phyloP scores from a whole-genome alignment of 2,329 filamentous ascomycete genomes.

The Arthrinium puccinioides region DNA sequence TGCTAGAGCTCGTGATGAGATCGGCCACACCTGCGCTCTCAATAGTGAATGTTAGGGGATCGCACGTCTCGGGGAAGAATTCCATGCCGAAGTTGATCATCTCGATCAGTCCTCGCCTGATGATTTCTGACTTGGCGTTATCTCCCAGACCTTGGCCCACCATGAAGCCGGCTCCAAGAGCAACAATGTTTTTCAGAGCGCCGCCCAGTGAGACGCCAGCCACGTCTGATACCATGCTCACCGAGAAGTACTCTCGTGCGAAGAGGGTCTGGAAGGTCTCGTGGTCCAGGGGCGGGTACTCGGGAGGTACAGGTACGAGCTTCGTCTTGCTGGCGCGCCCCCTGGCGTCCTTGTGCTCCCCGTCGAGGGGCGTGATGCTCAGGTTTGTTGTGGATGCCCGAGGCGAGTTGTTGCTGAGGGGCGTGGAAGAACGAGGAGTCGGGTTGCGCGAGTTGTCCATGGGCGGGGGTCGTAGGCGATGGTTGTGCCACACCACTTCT shows the following conservation, averaged over 20 bases:
- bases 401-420: conserved; percentile 39
- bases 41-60: conserved; percentile 87
- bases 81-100: conserved; percentile 94
- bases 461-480: conserved; percentile 91
- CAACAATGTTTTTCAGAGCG: conserved; percentile 94
- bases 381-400: conserved; percentile 40
- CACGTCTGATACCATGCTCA: conserved; percentile 89
- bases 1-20: conserved; percentile 87
- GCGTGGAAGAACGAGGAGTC: conserved; percentile 39
- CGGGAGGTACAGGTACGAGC: conserved; percentile 67
- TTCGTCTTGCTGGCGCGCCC: conserved; percentile 61
- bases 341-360: conserved; percentile 62
- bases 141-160: conserved; percentile 96
- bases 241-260: conserved; percentile 95
- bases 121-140: conserved; percentile 97
- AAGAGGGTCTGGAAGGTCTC: conserved; percentile 77
- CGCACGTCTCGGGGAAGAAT: conserved; percentile 81
- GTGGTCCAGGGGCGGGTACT: conserved; percentile 85
- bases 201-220: conserved; percentile 92
- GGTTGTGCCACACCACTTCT: conserved; percentile 97
- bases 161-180: conserved; percentile 88
- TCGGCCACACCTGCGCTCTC: conserved; percentile 93
- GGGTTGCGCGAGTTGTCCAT: conserved; percentile 73
- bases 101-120: conserved; percentile 91
- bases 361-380: conserved; percentile 43